Base-by-base conservation (phyloP, 495 filamentous ascomycete species). In the Talaromyces ruber region DNA sequence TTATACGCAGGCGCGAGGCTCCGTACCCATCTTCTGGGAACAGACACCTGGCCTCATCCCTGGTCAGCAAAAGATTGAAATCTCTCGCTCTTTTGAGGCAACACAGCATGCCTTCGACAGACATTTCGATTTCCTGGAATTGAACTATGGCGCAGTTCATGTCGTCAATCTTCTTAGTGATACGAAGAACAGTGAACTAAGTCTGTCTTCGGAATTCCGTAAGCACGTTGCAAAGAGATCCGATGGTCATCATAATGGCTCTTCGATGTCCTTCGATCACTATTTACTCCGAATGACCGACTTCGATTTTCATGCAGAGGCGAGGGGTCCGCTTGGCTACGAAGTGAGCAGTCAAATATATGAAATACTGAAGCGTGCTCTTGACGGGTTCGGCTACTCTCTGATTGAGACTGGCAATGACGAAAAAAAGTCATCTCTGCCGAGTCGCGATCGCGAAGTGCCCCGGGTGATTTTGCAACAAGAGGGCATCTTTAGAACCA, bases 21-120 rank as follows among this genome's bases (percentile, higher is more conserved):
- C 91, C 5, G 90, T 98, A 21, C 94, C 94, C 0, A 81, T 98
- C 6, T 98, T 98, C 71, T 98, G 94, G 94, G 94, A 98, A 72
- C 95, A 98, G 71, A 82, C 86, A 51, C 82, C 92, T 3, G 92
- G 91, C 12, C 81, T 98, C 26, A 76, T 98, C 47, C 95, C 94
- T 2, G 89, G 88, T 11, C 93, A 98, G 69, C 95, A 98, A 67
- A 98, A 97, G 68, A 96, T 98, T 39, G 85, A 89, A 60, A 83
- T 97, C 51, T 96, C 93, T 24, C 82, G 94, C 37, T 96, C 92
- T 21, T 79, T 83, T 16, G 92, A 98, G 72, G 95, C 93, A 26
- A 95, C 92, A 1, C 91, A 96, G 65, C 92, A 93, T 62, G 93
- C 94, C 18, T 98, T 98, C 66, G 86, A 97, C 72, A 93, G 90